Evolutionary conservation across 108 stramenopile species (phyloP).

Genomic region (Cyclotella sp.): DNA sequence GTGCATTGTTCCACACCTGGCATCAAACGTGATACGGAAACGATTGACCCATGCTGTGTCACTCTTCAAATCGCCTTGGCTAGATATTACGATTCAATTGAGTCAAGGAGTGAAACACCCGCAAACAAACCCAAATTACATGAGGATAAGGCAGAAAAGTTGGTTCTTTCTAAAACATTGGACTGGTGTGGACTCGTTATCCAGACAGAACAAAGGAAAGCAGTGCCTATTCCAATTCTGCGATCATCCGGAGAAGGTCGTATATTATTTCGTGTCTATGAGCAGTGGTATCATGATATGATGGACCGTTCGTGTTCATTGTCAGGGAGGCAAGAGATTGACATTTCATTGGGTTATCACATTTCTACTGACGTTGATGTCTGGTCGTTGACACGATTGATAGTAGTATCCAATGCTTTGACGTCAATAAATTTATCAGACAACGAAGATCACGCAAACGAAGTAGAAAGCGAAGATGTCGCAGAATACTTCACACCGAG

Average conservation of each 20-base stretch:
- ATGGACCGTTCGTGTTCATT: neutral
- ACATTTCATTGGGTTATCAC: conserved; percentile 19
- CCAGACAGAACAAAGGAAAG: conserved; percentile 10
- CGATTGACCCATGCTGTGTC: conserved; percentile 28
- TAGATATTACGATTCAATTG: conserved; percentile 63
- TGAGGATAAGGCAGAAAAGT: conserved; percentile 32
- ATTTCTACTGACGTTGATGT: conserved; percentile 26
- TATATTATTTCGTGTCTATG: too few species aligned
- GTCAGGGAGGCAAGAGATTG: conserved; percentile 23
- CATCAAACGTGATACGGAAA: too few species aligned
- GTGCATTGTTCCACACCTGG: too few species aligned
- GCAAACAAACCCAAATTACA: conserved; percentile 36
- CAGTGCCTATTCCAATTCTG: conserved; percentile 16
- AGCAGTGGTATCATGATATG: neutral
- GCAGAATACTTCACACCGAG: neutral
- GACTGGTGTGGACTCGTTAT: conserved; percentile 27
- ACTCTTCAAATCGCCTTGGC: conserved; percentile 51
- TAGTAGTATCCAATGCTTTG: conserved; percentile 24
- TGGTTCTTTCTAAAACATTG: conserved; percentile 31
- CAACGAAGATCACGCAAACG: neutral
- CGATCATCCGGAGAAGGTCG: conserved; percentile 12
- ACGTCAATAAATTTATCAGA: conserved; percentile 1
- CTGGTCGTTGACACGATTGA: conserved; percentile 9
- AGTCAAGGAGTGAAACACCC: conserved; percentile 10
- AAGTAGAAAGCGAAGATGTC: conserved; percentile 9